Base-by-base conservation (phyloP, 805 yeast genomes). In the Nakazawaea peltata region DNA sequence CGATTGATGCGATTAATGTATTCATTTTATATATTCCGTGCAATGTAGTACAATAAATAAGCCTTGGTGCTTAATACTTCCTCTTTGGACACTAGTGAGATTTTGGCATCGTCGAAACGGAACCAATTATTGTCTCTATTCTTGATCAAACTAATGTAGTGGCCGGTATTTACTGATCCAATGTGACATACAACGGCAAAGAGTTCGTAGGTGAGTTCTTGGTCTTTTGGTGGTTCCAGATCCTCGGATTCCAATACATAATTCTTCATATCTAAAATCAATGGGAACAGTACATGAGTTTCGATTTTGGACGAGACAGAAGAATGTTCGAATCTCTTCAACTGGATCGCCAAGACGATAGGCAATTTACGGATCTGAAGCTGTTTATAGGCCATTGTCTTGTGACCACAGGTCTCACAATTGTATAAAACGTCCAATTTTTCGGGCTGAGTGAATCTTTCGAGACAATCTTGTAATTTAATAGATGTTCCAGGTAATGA, bases 121-220 rank as follows among this genome's bases (percentile, higher is more conserved):
- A 81, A 81, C 99, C 99, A 92, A 47, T 71, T 67, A 2, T 86
- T 82, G 28, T 73, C 70, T n/a, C 72, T 63, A 36, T 67, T 72
- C 51, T 88, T 90, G 41, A 84, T 71, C 48, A 79, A 68, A 13
- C 92, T 80, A 11, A 88, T 71, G 54, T 92, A 92, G 56, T 92
- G 99, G 9, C 99, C 99, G 2, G 97, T 92, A 53, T 86, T 86
- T 5, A 90, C 92, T 14, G 90, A 78, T 1, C 99, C 99, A 23
- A 77, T 77, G 55, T 92, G 98, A 47, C 86, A 77, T 8, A 92
- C 81, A 22, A 88, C 74, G 2, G 90, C 95, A 57, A 78, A 86
- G 28, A 92, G 66, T 56, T 90, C 96, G 56, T 82, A 90, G 2
- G 75, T 57, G n/a, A 71, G 50, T 5, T 7, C 18, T 5, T 2